Percentiles rank a stretch among this genome's conserved stretches.
phyloP scores from a whole-genome alignment of 345 rosid species.

The Acer yangbiense region DNA sequence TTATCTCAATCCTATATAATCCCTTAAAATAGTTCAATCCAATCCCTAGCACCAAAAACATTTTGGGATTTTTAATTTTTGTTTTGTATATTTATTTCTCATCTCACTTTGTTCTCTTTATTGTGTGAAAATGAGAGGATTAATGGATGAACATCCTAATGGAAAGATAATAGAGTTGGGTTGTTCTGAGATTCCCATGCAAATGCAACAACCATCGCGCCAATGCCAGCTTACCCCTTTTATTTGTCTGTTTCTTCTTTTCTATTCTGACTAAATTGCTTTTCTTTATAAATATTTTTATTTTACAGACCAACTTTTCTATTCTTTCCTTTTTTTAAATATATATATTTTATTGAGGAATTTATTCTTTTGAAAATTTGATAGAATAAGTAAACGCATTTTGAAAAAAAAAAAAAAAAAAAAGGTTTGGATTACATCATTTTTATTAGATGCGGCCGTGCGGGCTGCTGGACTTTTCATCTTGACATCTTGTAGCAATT shows the following conservation, averaged over 20 bases:
- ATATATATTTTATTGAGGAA: neutral
- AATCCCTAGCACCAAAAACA: too few species aligned
- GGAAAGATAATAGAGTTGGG: neutral
- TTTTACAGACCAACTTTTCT: too few species aligned
- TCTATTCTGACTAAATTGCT: neutral
- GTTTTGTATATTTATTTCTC: too few species aligned
- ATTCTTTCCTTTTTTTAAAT: too few species aligned
- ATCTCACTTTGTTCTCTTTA: too few species aligned
- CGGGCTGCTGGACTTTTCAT: too few species aligned
- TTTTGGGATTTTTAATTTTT: too few species aligned
- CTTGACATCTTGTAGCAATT: too few species aligned
- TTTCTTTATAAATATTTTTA: neutral
- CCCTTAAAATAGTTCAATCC: too few species aligned
- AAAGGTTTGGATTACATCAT: neutral
- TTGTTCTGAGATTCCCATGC: slow-evolving; percentile 15
- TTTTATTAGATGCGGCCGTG: too few species aligned
- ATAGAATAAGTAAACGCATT: neutral
- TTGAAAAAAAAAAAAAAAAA: too few species aligned
- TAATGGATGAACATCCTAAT: neutral
- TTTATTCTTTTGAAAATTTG: neutral
- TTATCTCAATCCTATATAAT: too few species aligned
- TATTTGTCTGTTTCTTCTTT: neutral
- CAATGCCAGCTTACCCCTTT: neutral
- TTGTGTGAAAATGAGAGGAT: neutral
- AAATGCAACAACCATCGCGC: neutral